Percentiles rank a stretch among this genome's conserved stretches.
These are phyloP conservation scores for Russula virescens DNA, from an alignment of 768 basidiomycete genomes.

Conservation along the genomic window DNA sequence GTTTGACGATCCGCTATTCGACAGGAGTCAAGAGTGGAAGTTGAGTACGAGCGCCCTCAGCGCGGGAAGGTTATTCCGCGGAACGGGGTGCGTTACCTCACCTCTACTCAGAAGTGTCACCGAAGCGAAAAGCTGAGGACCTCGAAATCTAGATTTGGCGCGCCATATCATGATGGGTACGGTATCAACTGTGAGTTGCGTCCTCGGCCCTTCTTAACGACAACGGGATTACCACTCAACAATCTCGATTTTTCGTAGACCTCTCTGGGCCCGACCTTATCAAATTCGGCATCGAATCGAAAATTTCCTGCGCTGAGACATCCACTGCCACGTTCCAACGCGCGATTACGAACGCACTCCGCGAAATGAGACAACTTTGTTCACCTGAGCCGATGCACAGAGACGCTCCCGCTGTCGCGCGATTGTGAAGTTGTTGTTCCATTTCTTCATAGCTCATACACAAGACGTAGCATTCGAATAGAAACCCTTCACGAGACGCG, in stretches of 20 bases:
- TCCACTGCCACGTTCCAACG: slow-evolving; percentile 65
- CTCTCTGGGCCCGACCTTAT: slow-evolving; percentile 70
- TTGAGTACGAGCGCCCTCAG: slow-evolving; percentile 87
- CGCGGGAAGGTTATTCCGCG: slow-evolving; percentile 78
- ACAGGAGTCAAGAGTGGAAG: slow-evolving; percentile 75
- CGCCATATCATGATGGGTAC: slow-evolving; percentile 79
- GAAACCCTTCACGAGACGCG: background rate
- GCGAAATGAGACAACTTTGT: slow-evolving; percentile 52
- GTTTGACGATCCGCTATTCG: slow-evolving; percentile 75
- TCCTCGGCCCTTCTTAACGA: background rate
- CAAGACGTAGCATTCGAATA: background rate
- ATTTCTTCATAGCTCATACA: slow-evolving; percentile 4
- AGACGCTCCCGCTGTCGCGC: slow-evolving; percentile 10
- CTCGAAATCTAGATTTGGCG: slow-evolving; percentile 56
- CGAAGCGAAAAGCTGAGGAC: background rate
- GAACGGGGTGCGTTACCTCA: slow-evolving; percentile 61
- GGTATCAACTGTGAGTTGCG: slow-evolving; percentile 80
- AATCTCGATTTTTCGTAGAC: slow-evolving; percentile 42
- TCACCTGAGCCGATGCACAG: slow-evolving; percentile 1
- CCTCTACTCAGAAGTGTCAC: background rate
- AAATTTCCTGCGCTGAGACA: slow-evolving; percentile 60
- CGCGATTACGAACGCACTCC: slow-evolving; percentile 54
- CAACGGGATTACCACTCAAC: background rate
- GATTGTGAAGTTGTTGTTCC: slow-evolving; percentile 11
- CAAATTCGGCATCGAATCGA: slow-evolving; percentile 94